Evolutionary conservation across 257 asterid genomes (phyloP).

Genomic region (Rubia yunnanensis): DNA sequence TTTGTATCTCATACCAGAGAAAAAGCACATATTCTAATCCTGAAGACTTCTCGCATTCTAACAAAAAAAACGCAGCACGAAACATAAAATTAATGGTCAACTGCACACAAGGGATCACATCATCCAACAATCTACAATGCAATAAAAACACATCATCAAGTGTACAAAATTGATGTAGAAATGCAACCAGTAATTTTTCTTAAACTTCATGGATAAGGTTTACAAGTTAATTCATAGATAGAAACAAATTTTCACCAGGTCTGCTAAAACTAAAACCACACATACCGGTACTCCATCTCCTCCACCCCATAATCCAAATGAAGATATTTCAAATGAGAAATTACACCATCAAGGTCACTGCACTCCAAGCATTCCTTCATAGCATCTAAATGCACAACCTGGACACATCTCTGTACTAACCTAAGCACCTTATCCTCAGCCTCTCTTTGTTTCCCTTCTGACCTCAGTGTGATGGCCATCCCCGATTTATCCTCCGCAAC

Average conservation of each 20-base stretch:
- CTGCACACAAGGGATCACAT: background rate
- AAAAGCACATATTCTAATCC: background rate
- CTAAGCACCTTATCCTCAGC: slow-evolving; percentile 51
- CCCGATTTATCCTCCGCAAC: slow-evolving; percentile 40
- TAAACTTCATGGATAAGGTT: background rate
- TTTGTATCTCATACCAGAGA: background rate
- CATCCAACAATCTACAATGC: background rate
- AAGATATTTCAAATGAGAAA: slow-evolving; percentile 67
- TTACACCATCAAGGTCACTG: slow-evolving; percentile 50
- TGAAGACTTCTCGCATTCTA: background rate
- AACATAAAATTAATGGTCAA: background rate
- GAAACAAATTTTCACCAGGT: background rate
- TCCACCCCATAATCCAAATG: slow-evolving; percentile 58
- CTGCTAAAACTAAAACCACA: slow-evolving; percentile 8
- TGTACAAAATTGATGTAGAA: background rate
- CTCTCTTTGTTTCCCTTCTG: slow-evolving; percentile 31
- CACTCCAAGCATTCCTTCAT: slow-evolving; percentile 53
- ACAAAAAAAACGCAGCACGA: background rate
- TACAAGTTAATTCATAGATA: background rate
- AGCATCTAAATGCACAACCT: slow-evolving; percentile 63
- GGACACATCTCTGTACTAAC: slow-evolving; percentile 62
- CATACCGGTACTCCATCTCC: slow-evolving; percentile 79
- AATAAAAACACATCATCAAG: background rate
- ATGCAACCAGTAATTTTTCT: background rate
- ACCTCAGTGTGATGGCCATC: slow-evolving; percentile 52